Evolutionary conservation across 345 rosid species (phyloP).

Genomic region (Pistacia vera): DNA sequence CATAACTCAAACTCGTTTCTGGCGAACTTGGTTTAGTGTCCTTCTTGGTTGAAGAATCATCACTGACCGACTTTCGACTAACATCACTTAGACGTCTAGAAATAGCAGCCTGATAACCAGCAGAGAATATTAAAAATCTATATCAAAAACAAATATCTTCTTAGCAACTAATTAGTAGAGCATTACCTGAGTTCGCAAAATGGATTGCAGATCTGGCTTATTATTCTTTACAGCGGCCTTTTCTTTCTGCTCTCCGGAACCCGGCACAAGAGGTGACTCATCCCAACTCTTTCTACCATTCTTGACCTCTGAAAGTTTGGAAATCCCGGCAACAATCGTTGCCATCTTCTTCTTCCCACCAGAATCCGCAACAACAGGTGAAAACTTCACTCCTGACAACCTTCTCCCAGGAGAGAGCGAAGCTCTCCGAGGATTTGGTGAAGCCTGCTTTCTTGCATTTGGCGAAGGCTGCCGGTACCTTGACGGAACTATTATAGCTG

Average conservation of each 20-base stretch:
- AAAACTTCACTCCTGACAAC: conserved; percentile 71
- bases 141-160: not conserved
- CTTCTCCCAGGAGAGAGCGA: conserved; percentile 86
- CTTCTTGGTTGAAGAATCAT: conserved; percentile 48
- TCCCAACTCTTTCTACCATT: conserved; percentile 71
- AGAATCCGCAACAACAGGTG: conserved; percentile 72
- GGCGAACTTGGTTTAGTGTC: conserved; percentile 53
- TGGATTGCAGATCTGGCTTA: conserved; percentile 64
- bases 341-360: conserved; percentile 82
- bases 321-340: conserved; percentile 60
- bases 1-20: conserved; percentile 31
- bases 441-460: conserved; percentile 68
- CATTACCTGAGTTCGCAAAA: conserved; percentile 86
- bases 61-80: conserved; percentile 42
- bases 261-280: conserved; percentile 37
- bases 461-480: conserved; percentile 96
- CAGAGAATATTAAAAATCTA: not conserved
- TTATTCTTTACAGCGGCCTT: conserved; percentile 48
- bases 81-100: conserved; percentile 87
- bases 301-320: conserved; percentile 69
- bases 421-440: conserved; percentile 66
- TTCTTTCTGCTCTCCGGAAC: conserved; percentile 48
- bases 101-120: conserved; percentile 74
- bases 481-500: conserved; percentile 88
- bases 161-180: not conserved